Evolutionary conservation across 208 protist species (phyloP), one percentile per base, ranked within the genome.

Genomic region (Trypanosoma vivax): DNA sequence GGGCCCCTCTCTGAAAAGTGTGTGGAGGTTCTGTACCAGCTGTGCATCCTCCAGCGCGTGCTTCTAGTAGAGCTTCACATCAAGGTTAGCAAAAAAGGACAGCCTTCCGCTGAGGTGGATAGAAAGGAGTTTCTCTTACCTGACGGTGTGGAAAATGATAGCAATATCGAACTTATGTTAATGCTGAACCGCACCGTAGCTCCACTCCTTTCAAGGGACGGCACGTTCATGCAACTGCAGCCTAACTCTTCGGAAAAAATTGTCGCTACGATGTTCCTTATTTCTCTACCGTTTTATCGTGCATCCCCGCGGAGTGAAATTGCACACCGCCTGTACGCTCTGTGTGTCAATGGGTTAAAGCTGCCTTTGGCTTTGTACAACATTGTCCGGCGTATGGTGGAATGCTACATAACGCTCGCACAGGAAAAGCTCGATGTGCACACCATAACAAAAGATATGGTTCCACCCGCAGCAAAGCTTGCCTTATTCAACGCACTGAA

Each of bases 321-420:
- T 1, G 67, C 74, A 29, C 58, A 73, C 14, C 70, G 68, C 19
- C 53, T 89, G 29, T 79, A 76, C 25, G 76, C 74, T 11, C 45
- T 94, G 1, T 86, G 76, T 54, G 39, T 94, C 13, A 78, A 87
- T 50, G 73, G 82, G 7, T 68, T 94, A n/a, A 94, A 89, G 64
- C 61, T 94, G 19, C 70, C 86, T 13, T 50, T 74, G 14, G 37
- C 61, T 5, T 70, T 63, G 27, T 68, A 50, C 57, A 72, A 88
- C 47, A 74, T 53, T 9, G 54, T 88, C 21, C 67, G 71, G 2
- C 63, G 73, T 18, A 80, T 94, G 75, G 24, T 88, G n/a, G 64
- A 82, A 28, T 73, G 66, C 24, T 87, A 83, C 66, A 83, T 75
- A 40, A 43, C 51, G 0, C 67, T 94, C n/a, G 27, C 35, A 5